These are phyloP conservation scores for Bidens hawaiensis DNA, from an alignment of 140 eudicot genomes.

Conservation along the genomic window DNA sequence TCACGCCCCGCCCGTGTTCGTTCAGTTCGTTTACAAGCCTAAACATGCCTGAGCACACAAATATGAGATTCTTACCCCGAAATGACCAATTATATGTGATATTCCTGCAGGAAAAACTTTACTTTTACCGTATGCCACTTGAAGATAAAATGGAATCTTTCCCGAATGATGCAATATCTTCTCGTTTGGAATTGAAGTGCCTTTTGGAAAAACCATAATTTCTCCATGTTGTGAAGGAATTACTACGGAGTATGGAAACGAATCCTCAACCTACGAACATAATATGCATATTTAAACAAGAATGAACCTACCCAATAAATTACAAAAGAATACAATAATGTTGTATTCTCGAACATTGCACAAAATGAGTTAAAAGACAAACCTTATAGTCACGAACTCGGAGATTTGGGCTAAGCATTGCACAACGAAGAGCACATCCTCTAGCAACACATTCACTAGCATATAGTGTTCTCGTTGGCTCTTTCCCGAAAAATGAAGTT, in stretches of 20 bases:
- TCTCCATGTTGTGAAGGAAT: slow-evolving; percentile 15
- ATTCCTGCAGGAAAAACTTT: slow-evolving; percentile 53
- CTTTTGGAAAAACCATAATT: slow-evolving; percentile 44
- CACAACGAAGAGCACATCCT: slow-evolving; percentile 87
- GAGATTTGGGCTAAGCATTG: slow-evolving; percentile 74
- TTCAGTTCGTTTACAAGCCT: too few relatives aligned
- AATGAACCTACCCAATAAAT: too few relatives aligned
- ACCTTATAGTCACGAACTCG: slow-evolving; percentile 80
- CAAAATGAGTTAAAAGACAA: too few relatives aligned
- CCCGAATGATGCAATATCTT: slow-evolving; percentile 25
- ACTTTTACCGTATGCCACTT: slow-evolving; percentile 35
- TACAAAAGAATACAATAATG: too few relatives aligned
- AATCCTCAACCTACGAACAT: slow-evolving; percentile 63
- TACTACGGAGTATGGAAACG: slow-evolving; percentile 45
- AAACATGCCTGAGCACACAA: neutral
- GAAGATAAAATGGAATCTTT: slow-evolving; percentile 31
- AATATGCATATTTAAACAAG: neutral
- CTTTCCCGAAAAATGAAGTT: slow-evolving; percentile 40
- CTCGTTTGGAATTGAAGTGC: slow-evolving; percentile 52
- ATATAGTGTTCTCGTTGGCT: slow-evolving; percentile 65
- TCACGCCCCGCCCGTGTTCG: too few relatives aligned
- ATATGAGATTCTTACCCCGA: slow-evolving; percentile 26
- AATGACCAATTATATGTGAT: slow-evolving; percentile 42
- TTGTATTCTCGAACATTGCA: too few relatives aligned
- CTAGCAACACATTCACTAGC: slow-evolving; percentile 95